Conservation (phyloP, 1,139 yeast genomes). For the Zygoascus sp. region DNA sequence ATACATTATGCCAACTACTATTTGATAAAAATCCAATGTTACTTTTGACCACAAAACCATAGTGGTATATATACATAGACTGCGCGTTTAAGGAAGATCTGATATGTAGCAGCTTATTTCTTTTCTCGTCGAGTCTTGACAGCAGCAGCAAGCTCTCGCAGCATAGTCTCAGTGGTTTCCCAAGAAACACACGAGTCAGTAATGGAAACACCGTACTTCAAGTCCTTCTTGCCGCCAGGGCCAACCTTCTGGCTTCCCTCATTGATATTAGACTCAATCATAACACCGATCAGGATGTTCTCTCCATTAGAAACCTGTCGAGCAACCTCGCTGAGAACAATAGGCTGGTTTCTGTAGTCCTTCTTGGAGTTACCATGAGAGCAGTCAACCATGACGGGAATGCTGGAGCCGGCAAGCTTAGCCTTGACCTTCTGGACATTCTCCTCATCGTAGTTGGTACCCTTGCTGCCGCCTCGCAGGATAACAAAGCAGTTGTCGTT, state of each 20-base stretch:
- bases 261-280: conserved; percentile 91
- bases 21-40: too few relatives aligned
- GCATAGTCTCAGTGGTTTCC: conserved; percentile 82
- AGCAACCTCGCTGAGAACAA: conserved; percentile 72
- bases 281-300: conserved; percentile 76
- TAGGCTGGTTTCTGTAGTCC: conserved; percentile 92
- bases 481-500: conserved; percentile 72
- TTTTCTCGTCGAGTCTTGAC: conserved; percentile 67
- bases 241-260: conserved; percentile 92
- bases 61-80: not conserved
- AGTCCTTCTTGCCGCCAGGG: conserved; percentile 60
- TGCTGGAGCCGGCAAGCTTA: conserved; percentile 40
- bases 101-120: not conserved
- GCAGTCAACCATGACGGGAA: conserved; percentile 82
- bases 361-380: conserved; percentile 96
- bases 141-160: conserved; percentile 72
- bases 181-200: conserved; percentile 96
- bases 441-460: conserved; percentile 84
- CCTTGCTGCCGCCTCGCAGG: conserved; percentile 91
- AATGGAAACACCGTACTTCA: conserved; percentile 93
- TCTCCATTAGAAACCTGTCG: conserved; percentile 82
- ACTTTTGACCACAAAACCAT: not conserved
- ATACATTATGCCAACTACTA: too few relatives aligned
- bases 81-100: too few relatives aligned
- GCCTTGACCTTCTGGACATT: conserved; percentile 74